Percentiles rank a stretch among this genome's conserved stretches.
phyloP scores from a whole-genome alignment of 2,329 filamentous ascomycete species.

The Hymenoscyphus fructigenus region DNA sequence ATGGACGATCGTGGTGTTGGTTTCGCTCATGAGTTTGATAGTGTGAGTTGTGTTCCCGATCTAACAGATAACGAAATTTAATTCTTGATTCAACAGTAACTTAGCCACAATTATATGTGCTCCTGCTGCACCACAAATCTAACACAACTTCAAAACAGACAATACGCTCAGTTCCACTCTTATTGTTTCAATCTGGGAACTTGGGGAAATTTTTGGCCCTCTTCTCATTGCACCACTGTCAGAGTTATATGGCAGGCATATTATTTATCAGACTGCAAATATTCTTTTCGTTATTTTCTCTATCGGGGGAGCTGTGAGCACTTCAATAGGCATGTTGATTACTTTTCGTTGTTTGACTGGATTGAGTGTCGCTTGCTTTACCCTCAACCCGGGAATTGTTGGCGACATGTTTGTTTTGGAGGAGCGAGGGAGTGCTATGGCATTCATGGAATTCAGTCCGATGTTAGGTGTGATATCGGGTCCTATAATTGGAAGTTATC shows the following conservation, averaged over 20 bases:
- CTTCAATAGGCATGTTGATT: conserved; percentile 48
- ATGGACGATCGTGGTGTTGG: too few species aligned
- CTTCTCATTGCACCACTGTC: conserved; percentile 46
- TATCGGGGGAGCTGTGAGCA: conserved; percentile 50
- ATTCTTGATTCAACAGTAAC: too few species aligned
- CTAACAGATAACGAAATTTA: too few species aligned
- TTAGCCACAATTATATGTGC: too few species aligned
- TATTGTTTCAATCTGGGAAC: too few species aligned
- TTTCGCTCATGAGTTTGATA: too few species aligned
- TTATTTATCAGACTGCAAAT: conserved; percentile 51
- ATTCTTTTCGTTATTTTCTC: conserved; percentile 46
- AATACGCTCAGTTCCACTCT: too few species aligned
- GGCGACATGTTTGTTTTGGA: conserved; percentile 47
- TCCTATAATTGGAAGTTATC: conserved; percentile 36
- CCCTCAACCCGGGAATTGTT: conserved; percentile 53
- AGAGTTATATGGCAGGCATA: conserved; percentile 55
- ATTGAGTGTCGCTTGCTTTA: conserved; percentile 51
- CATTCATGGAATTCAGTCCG: conserved; percentile 41
- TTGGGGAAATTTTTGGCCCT: conserved; percentile 6
- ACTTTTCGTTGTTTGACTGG: conserved; percentile 61
- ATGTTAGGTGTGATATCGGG: conserved; percentile 39
- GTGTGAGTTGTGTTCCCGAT: too few species aligned
- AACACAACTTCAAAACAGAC: too few species aligned
- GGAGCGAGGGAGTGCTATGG: conserved; percentile 47
- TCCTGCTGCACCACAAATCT: too few species aligned